These are phyloP conservation scores for Hymenoscyphus infarciens DNA, from an alignment of 2,329 filamentous ascomycete species.

Conservation along the genomic window DNA sequence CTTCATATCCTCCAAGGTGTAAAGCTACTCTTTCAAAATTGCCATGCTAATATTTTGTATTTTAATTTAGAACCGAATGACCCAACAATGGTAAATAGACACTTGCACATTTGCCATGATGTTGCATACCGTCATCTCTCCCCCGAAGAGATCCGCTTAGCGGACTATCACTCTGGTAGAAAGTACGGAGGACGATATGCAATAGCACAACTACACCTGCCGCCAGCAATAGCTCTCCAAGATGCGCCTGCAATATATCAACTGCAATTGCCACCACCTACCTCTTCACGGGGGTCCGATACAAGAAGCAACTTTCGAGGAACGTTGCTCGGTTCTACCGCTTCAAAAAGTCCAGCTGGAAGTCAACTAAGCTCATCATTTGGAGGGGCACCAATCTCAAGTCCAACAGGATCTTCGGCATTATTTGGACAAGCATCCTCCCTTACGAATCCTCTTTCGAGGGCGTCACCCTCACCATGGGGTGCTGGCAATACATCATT, in stretches of 20 bases:
- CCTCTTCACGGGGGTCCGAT: neutral
- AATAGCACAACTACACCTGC: neutral
- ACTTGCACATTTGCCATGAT: slow-evolving; percentile 8
- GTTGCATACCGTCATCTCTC: slow-evolving; percentile 2
- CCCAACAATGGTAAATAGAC: neutral
- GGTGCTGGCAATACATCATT: too few relatives aligned
- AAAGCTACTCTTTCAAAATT: neutral
- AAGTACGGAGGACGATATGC: slow-evolving; percentile 2
- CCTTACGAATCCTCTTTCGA: too few relatives aligned
- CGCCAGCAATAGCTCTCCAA: neutral
- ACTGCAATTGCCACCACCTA: neutral
- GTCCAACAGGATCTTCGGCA: too few relatives aligned
- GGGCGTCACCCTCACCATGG: too few relatives aligned
- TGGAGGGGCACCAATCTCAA: too few relatives aligned
- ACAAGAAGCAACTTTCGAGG: neutral
- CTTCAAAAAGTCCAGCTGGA: neutral
- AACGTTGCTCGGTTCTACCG: neutral
- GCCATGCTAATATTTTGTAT: neutral
- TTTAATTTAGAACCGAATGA: neutral
- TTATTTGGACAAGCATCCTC: too few relatives aligned
- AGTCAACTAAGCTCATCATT: neutral
- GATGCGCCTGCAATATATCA: too few relatives aligned
- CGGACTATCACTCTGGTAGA: slow-evolving; percentile 2
- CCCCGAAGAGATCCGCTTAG: slow-evolving; percentile 12
- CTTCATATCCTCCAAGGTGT: neutral